These are phyloP conservation scores for Xylariaceae sp. DNA, from an alignment of 2,329 filamentous ascomycete species.

Conservation along the genomic window DNA sequence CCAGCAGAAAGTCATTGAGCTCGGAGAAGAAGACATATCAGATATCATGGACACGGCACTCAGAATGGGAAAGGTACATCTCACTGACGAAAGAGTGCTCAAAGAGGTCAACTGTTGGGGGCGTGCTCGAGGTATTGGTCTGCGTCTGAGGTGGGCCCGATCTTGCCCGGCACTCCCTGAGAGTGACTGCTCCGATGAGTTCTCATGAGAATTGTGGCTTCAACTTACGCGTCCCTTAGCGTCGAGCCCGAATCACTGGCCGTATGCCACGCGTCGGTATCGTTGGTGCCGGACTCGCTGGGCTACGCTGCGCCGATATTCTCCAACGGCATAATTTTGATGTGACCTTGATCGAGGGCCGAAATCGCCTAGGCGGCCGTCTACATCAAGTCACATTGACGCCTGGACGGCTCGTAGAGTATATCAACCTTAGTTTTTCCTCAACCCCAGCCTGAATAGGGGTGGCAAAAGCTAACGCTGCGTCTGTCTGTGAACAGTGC, in stretches of 20 bases:
- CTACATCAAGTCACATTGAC: slow-evolving; percentile 47
- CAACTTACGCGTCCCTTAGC: slow-evolving; percentile 24
- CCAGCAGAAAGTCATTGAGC: slow-evolving; percentile 31
- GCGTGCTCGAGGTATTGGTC: slow-evolving; percentile 23
- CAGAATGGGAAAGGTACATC: slow-evolving; percentile 34
- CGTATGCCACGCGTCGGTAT: slow-evolving; percentile 53
- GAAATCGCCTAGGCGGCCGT: slow-evolving; percentile 61
- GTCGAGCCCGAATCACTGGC: slow-evolving; percentile 23
- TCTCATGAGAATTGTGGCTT: slow-evolving; percentile 17
- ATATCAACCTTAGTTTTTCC: slow-evolving; percentile 5
- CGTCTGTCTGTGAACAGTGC: slow-evolving; percentile 23
- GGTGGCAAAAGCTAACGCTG: too few relatives aligned
- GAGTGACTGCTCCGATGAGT: slow-evolving; percentile 28
- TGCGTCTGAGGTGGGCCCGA: slow-evolving; percentile 20
- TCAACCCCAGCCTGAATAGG: too few relatives aligned
- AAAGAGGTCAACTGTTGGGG: slow-evolving; percentile 25
- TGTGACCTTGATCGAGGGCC: slow-evolving; percentile 65
- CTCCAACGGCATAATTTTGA: slow-evolving; percentile 58
- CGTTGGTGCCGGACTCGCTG: slow-evolving; percentile 66
- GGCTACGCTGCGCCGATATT: slow-evolving; percentile 65
- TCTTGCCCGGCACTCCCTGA: slow-evolving; percentile 26
- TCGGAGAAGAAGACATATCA: slow-evolving; percentile 29
- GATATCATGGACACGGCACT: slow-evolving; percentile 30
- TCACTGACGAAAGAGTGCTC: slow-evolving; percentile 20
- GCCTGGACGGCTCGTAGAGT: slow-evolving; percentile 44